Evolutionary conservation across 306 rosid genomes (phyloP), one percentile per base, ranked within the genome.

Genomic region (Lablab purpureus): DNA sequence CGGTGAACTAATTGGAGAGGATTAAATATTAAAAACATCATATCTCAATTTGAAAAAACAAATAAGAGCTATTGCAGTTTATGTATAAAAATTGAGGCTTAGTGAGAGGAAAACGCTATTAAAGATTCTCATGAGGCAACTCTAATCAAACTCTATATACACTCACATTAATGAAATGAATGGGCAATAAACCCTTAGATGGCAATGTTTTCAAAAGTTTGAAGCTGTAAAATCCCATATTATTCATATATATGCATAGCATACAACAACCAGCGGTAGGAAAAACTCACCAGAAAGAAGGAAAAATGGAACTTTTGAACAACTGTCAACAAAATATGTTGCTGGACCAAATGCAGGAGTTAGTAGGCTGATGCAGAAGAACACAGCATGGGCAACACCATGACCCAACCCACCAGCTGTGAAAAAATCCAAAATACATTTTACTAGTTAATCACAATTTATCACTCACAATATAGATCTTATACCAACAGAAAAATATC

Each of bases 321-420:
- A 94, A 70, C 76, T 83, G 69, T 94, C 97, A 58, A 89, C 79
- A 4, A 90, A 92, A 86, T 84, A 90, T 15, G 97, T 92, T 47
- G 92, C 98, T 14, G 97, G 98, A 82, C 98, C 98, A 82, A 94
- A 94, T 71, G 97, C 91, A 43, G 98, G 98, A 71, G 98, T 92
- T 60, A 94, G 87, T 36, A 94, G 89, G 87, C 98, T 92, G 85
- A 94, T 83, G 85, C 97, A 94, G 91, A 94, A 94, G 86, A 92
- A 94, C 75, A 94, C 97, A n/a, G 97, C 97, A 89, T 94, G 98
- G 19, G 98, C 97, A 63, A 90, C 79, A 14, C 97, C 98, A 73
- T 94, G 98, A 68, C 98, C 98, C 85, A 94, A 86, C 75, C 98
- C 98, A 81, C 97, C 97, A 77, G 98, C 98, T 94, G 94, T 77